These are phyloP conservation scores for Peziza echinospora DNA, from an alignment of 495 filamentous ascomycete species.

Conservation along the genomic window DNA sequence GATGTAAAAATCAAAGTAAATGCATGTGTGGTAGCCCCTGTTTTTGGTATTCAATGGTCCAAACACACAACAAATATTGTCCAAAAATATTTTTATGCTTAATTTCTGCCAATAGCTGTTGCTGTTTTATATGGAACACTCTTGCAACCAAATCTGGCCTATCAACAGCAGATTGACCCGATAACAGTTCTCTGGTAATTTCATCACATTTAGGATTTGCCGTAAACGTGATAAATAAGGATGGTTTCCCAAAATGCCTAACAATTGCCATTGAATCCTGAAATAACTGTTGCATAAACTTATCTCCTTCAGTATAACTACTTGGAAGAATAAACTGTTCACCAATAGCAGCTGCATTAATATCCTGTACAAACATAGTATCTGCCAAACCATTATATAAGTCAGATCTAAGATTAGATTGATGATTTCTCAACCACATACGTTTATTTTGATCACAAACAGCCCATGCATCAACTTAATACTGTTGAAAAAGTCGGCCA, in stretches of 20 bases:
- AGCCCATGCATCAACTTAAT: conserved; percentile 5
- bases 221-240: conserved; percentile 11
- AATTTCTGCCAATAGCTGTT: conserved; percentile 7
- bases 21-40: conserved; percentile 5
- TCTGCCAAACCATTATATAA: conserved; percentile 6
- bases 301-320: background rate
- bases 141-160: conserved; percentile 4
- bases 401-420: conserved; percentile 6
- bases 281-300: background rate
- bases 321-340: conserved; percentile 2
- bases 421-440: conserved; percentile 3
- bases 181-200: conserved; percentile 2
- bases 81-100: conserved; percentile 3
- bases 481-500: conserved; percentile 7
- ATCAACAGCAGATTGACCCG: conserved; percentile 1
- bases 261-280: conserved; percentile 11
- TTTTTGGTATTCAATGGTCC: conserved; percentile 12
- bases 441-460: conserved; percentile 1
- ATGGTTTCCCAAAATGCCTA: conserved; percentile 5
- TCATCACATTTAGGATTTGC: conserved; percentile 8
- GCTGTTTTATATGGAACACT: conserved; percentile 4
- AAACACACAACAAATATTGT: conserved; percentile 2
- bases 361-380: conserved; percentile 2
- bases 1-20: conserved; percentile 1
- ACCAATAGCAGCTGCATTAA: background rate